A percentile compares a stretch with the other conserved stretches of the same genome.
These are phyloP conservation scores for Physcia stellaris DNA, from an alignment of 495 filamentous ascomycete genomes.

Conservation along the genomic window DNA sequence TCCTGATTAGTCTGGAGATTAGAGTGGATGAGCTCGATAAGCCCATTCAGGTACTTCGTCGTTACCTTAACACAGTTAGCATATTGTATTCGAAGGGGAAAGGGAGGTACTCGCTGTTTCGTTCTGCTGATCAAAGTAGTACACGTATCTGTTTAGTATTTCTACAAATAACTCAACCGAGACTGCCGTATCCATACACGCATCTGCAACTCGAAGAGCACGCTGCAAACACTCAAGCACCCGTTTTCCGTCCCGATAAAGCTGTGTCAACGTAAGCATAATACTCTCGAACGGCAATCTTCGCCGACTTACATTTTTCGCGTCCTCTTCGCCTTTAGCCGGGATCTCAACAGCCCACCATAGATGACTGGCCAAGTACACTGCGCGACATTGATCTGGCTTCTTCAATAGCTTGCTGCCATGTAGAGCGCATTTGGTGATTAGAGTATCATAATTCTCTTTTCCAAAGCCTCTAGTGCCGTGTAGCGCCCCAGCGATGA, in stretches of 20 bases:
- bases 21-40: slow-evolving; percentile 96
- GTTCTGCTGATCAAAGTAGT: slow-evolving; percentile 98
- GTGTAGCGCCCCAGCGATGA: slow-evolving; percentile 82
- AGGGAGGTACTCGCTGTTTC: slow-evolving; percentile 55
- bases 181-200: slow-evolving; percentile 98
- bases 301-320: slow-evolving; percentile 52
- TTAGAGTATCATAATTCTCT: slow-evolving; percentile 97
- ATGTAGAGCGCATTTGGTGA: slow-evolving; percentile 92
- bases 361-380: slow-evolving; percentile 88
- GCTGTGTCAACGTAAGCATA: slow-evolving; percentile 35
- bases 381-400: slow-evolving; percentile 91
- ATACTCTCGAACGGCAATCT: not conserved
- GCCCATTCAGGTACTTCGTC: slow-evolving; percentile 92
- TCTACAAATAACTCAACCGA: slow-evolving; percentile 97
- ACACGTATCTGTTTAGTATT: slow-evolving; percentile 95
- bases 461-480: slow-evolving; percentile 75
- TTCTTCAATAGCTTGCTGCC: slow-evolving; percentile 96
- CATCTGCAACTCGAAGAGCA: slow-evolving; percentile 88
- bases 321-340: slow-evolving; percentile 67
- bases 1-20: slow-evolving; percentile 82
- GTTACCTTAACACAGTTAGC: slow-evolving; percentile 52
- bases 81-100: not conserved
- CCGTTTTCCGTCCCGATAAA: slow-evolving; percentile 93
- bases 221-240: slow-evolving; percentile 94
- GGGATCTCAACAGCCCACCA: slow-evolving; percentile 95